These are phyloP conservation scores for Prosopis cineraria DNA, from an alignment of 306 rosid species.

Conservation along the genomic window DNA sequence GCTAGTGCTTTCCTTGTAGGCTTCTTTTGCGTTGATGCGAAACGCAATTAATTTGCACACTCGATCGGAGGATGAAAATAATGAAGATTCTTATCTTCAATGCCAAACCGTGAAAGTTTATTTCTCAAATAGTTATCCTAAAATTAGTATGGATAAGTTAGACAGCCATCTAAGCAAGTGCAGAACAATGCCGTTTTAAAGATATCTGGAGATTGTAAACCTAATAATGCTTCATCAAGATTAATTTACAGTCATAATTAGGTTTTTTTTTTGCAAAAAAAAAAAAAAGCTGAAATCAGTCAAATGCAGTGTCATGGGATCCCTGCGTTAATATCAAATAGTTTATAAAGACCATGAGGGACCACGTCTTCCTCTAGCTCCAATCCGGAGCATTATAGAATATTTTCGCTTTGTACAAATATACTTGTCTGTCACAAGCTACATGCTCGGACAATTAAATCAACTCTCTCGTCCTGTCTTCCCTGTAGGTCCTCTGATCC, in stretches of 20 bases:
- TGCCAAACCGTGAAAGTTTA: neutral
- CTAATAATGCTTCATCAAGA: no score
- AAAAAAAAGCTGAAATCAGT: slow-evolving; percentile 2
- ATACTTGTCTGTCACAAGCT: slow-evolving; percentile 30
- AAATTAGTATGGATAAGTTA: no score
- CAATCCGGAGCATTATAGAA: neutral
- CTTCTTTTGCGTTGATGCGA: slow-evolving; percentile 41
- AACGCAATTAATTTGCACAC: neutral
- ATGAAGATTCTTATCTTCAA: neutral
- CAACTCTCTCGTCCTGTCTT: slow-evolving; percentile 28
- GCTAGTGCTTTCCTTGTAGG: slow-evolving; percentile 43
- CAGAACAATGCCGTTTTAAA: no score
- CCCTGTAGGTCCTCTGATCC: slow-evolving; percentile 6
- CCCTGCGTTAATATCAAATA: slow-evolving; percentile 8
- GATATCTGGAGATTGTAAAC: neutral
- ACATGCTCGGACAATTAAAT: slow-evolving; percentile 24
- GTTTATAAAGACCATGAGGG: neutral
- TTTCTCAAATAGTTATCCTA: no score
- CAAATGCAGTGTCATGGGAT: slow-evolving; percentile 9
- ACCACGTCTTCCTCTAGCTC: slow-evolving; percentile 1
- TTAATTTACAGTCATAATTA: no score
- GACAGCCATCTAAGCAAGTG: no score
- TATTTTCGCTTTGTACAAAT: slow-evolving; percentile 31
- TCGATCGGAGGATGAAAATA: neutral
- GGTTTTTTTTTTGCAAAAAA: no score